A percentile compares a stretch with the other conserved stretches of the same genome.
Conservation (phyloP, 768 basidiomycete species). For the Leccinum boreale region DNA sequence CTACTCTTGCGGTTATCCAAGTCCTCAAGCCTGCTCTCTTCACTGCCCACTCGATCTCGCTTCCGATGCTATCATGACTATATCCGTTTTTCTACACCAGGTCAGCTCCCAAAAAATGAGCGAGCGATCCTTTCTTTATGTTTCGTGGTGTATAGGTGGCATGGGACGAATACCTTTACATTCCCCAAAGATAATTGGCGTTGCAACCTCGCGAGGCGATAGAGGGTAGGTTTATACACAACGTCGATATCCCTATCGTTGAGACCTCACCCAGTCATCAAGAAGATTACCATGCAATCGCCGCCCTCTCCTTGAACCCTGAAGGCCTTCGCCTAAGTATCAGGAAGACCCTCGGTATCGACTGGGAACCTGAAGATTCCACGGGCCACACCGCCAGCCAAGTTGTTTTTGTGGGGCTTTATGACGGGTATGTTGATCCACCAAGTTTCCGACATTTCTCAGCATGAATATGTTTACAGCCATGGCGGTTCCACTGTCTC, state of each 20-base stretch:
- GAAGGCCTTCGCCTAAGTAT: conserved; percentile 67
- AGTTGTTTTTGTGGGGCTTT: conserved; percentile 84
- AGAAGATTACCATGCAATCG: conserved; percentile 82
- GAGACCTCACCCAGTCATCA: conserved; percentile 59
- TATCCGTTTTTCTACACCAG: conserved; percentile 50
- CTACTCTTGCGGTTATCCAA: conserved; percentile 23
- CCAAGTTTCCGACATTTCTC: background rate
- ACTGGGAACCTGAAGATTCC: conserved; percentile 67
- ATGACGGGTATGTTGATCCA: conserved; percentile 66
- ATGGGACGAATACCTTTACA: conserved; percentile 65
- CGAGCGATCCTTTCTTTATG: conserved; percentile 4
- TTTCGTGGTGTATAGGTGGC: conserved; percentile 44
- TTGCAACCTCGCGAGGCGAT: conserved; percentile 72
- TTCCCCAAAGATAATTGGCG: conserved; percentile 76
- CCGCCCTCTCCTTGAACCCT: conserved; percentile 71
- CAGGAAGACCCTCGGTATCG: conserved; percentile 55
- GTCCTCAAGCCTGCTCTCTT: conserved; percentile 7
- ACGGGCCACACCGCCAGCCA: conserved; percentile 63
- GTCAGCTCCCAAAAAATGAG: conserved; percentile 30
- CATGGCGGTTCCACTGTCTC: conserved; percentile 90
- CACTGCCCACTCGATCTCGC: conserved; percentile 14
- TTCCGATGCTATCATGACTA: conserved; percentile 62
- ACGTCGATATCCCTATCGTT: background rate
- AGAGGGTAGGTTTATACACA: conserved; percentile 47
- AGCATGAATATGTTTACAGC: conserved; percentile 37